Evolutionary conservation across 768 basidiomycete species (phyloP), one percentile per base, ranked within the genome.

Genomic region (Lentinula sp.): DNA sequence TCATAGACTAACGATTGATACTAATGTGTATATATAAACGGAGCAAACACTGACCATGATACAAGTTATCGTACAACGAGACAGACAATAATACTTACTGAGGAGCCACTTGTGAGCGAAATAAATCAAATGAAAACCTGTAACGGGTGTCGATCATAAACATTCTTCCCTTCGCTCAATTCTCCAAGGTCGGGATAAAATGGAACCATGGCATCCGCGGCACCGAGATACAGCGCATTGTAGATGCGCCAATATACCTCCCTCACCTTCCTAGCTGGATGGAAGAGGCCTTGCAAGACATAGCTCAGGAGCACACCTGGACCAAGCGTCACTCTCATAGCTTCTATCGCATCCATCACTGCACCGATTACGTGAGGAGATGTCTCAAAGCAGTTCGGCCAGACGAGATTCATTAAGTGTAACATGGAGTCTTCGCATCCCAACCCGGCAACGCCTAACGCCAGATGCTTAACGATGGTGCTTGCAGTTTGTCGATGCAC

Each of bases 311-410:
- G 77, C 6, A 97, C 84, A 39, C 97, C 96, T 0, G 96, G 94
- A 1, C 97, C 97, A 45, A 98, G 79, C 7, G 95, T 94, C 45
- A 98, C 91, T 23, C 95, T 84, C 95, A 98, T 98, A 1, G 93
- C 92, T 74, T 98, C 97, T 67, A 99, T 82, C 0, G 97, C 97
- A 53, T 98, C 97, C 93, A 98, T 95, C 46, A 98, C 93, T 5
- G 95, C 93, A 36, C 93, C 94, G 64, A 98, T 98, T 62, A 99
- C 95, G 75, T 99, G 97, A 5, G 97, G 97, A 13, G 90, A 93
- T 1, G 95, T 96, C 78, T 98, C 96, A 73, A 98, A 98, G 74
- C 95, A 95, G 71, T 98, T 98, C 1, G 97, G 97, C 95, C 95
- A 98, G 13, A 98, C 91, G 32, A 99, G 84, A 72, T 99, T 99